These are phyloP conservation scores for Polytolypa hystricis DNA, from an alignment of 2,329 filamentous ascomycete species.

Conservation along the genomic window DNA sequence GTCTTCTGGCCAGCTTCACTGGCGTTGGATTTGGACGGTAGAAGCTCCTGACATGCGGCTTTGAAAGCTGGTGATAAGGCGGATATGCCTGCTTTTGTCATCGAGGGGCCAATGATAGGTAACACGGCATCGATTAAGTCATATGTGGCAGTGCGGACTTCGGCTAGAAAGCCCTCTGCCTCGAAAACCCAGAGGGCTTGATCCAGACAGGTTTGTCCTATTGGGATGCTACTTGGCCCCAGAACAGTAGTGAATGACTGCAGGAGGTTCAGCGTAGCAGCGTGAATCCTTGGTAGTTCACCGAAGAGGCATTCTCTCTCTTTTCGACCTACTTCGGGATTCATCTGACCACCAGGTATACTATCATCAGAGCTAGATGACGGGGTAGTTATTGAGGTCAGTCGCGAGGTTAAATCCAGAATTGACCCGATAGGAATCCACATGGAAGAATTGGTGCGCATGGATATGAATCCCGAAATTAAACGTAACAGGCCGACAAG, in stretches of 20 bases:
- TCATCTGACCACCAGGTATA: conserved; percentile 48
- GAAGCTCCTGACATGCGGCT: conserved; percentile 63
- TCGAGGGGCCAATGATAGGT: conserved; percentile 49
- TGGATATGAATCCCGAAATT: conserved; percentile 52
- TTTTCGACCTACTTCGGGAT: conserved; percentile 62
- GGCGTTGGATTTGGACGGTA: conserved; percentile 30
- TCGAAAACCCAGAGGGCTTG: conserved; percentile 62
- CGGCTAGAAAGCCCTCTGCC: conserved; percentile 37
- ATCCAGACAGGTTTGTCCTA: conserved; percentile 56
- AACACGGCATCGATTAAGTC: conserved; percentile 48
- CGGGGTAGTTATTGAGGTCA: conserved; percentile 54
- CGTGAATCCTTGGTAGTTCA: conserved; percentile 62
- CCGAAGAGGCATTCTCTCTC: conserved; percentile 72
- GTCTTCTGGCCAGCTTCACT: conserved; percentile 28
- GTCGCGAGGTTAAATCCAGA: conserved; percentile 56
- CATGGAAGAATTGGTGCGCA: conserved; percentile 54
- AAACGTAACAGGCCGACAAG: conserved; percentile 55
- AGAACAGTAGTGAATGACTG: conserved; percentile 48
- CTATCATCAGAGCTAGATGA: conserved; percentile 27
- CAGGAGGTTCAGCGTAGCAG: conserved; percentile 56
- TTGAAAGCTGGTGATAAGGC: conserved; percentile 53
- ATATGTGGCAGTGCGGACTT: conserved; percentile 53
- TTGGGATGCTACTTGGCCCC: conserved; percentile 44
- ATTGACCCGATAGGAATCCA: conserved; percentile 56
- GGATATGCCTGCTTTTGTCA: conserved; percentile 55